Conservation (phyloP, 495 filamentous ascomycete species). For the Podospora fimiseda region DNA sequence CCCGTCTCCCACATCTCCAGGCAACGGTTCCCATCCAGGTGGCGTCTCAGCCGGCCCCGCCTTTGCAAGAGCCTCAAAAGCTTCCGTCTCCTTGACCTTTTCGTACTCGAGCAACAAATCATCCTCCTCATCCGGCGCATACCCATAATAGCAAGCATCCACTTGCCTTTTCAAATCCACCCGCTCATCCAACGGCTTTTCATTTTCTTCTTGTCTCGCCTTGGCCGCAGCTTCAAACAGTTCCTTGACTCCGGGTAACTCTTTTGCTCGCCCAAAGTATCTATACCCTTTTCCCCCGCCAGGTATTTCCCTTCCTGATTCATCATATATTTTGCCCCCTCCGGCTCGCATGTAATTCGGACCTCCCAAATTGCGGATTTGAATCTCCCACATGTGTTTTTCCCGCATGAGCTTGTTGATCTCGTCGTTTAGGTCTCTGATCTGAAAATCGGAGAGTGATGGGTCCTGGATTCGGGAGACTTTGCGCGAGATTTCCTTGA, state of each 20-base stretch:
- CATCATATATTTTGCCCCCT: conserved; percentile 80
- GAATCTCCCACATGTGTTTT: conserved; percentile 97
- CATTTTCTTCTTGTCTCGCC: conserved; percentile 41
- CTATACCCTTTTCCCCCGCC: conserved; percentile 85
- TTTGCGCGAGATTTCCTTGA: conserved; percentile 96
- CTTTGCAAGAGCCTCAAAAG: conserved; percentile 53
- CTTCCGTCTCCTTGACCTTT: conserved; percentile 73
- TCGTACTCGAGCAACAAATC: conserved; percentile 79
- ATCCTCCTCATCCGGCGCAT: conserved; percentile 91
- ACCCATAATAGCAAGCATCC: conserved; percentile 94
- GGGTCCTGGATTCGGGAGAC: conserved; percentile 90
- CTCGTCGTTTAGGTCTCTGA: conserved; percentile 96
- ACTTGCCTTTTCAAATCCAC: conserved; percentile 73
- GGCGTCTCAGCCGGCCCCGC: conserved; percentile 34
- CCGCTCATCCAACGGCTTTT: conserved; percentile 53
- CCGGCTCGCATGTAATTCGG: conserved; percentile 97
- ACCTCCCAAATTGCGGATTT: conserved; percentile 87
- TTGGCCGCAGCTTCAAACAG: conserved; percentile 76
- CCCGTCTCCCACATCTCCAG: conserved; percentile 80
- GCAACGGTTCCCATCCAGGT: conserved; percentile 74
- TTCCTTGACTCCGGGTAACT: conserved; percentile 93
- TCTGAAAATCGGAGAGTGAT: conserved; percentile 86
- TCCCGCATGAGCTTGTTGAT: conserved; percentile 99
- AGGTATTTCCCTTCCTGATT: conserved; percentile 83
- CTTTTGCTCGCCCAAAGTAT: conserved; percentile 78